Evolutionary conservation across 192 early-diverging fungal species (phyloP).

Genomic region (Podila verticillata): DNA sequence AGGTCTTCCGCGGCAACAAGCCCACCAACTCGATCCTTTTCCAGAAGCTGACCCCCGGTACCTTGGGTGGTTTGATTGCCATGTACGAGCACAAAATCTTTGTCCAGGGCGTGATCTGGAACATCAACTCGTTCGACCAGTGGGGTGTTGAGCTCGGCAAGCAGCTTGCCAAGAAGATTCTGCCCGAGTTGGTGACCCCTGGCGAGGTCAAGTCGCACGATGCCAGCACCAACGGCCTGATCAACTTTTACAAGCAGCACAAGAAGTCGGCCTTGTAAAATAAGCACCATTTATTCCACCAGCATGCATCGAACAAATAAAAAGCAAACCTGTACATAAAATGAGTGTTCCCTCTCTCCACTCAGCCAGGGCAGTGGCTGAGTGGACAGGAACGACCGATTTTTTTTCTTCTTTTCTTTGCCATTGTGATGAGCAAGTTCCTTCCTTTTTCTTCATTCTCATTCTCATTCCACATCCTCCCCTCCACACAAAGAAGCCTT

Average conservation of each 20-base stretch:
- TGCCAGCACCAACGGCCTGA: constrained; percentile 93
- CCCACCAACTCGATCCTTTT: constrained; percentile 98
- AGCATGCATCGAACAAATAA: no score
- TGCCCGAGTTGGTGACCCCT: constrained; percentile 79
- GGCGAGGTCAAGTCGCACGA: constrained; percentile 81
- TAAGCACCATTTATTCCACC: neutral
- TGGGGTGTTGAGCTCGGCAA: constrained; percentile 98
- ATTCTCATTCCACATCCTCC: neutral
- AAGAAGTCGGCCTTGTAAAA: constrained; percentile 47
- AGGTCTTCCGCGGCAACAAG: constrained; percentile 97
- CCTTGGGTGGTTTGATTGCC: constrained; percentile 92
- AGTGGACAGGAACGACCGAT: no score
- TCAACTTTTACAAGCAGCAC: constrained; percentile 88
- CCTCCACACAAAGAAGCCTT: neutral
- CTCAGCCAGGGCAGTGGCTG: no score
- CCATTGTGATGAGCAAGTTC: neutral
- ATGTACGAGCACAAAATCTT: constrained; percentile 99
- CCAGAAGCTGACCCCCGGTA: constrained; percentile 90
- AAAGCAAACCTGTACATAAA: neutral
- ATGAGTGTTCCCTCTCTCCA: neutral
- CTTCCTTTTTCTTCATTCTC: neutral
- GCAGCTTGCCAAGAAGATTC: constrained; percentile 96
- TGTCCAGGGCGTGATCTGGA: constrained; percentile 97
- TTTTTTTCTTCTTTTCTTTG: neutral
- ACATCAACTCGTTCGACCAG: constrained; percentile 98